Evolutionary conservation across 371 early-diverging fungal species (phyloP).

Genomic region (Gilbertella persicaria): DNA sequence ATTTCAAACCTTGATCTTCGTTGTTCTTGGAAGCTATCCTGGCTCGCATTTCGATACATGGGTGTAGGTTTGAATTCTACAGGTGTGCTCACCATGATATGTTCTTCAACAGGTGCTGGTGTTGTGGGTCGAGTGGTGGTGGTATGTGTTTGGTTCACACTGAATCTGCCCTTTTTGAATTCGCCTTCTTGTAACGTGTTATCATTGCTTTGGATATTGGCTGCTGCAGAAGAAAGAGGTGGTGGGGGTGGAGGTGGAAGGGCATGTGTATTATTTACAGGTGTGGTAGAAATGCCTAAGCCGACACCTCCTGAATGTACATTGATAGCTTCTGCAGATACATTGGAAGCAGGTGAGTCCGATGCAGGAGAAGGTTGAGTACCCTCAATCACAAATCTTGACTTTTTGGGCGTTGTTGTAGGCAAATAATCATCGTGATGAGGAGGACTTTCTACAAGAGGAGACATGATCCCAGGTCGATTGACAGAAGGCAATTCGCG

Average conservation of each 20-base stretch:
- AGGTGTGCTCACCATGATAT: background rate
- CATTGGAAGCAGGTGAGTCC: background rate
- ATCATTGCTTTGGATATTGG: slow-evolving; percentile 2
- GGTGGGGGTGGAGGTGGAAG: background rate
- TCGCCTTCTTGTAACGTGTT: slow-evolving; percentile 22
- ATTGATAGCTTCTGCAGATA: background rate
- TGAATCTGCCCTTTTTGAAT: slow-evolving; percentile 34
- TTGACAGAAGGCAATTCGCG: slow-evolving; percentile 8
- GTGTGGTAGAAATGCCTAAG: slow-evolving; percentile 6
- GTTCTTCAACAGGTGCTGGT: background rate
- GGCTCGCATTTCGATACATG: slow-evolving; percentile 17
- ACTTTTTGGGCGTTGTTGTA: slow-evolving; percentile 21
- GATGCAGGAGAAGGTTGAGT: background rate
- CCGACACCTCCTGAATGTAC: slow-evolving; percentile 4
- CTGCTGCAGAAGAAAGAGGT: slow-evolving; percentile 2
- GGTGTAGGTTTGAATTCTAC: slow-evolving; percentile 3
- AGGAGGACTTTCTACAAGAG: slow-evolving; percentile 11
- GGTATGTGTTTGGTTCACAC: slow-evolving; percentile 33
- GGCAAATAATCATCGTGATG: background rate
- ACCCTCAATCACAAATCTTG: slow-evolving; percentile 28
- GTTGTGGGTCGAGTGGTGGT: background rate
- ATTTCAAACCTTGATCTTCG: slow-evolving; percentile 34
- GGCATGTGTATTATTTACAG: no score
- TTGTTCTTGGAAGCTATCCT: slow-evolving; percentile 20
- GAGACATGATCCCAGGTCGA: slow-evolving; percentile 3